Evolutionary conservation across 352 stramenopile species (phyloP), one percentile per base, ranked within the genome.

Genomic region (Pythium aphanidermatum): DNA sequence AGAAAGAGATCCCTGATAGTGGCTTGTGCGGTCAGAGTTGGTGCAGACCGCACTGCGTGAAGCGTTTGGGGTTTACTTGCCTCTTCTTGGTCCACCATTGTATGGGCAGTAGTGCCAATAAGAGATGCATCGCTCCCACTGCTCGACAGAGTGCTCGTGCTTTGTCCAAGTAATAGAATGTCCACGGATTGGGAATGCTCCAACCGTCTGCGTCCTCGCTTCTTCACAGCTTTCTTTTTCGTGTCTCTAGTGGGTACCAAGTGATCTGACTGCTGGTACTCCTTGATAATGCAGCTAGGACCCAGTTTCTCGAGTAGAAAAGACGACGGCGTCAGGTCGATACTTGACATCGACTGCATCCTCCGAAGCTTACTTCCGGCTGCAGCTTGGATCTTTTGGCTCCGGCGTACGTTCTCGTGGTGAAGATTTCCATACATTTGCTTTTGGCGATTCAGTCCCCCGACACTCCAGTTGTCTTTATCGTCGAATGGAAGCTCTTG

Each of bases 391-490:
- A 64, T 45, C 38, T 81, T 84, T 46, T 79, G 77, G 25, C 27
- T 70, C 5, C 74, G 76, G 0, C 71, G 68, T 25, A 79, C 51
- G 17, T 72, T 87, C 41, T 92, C 79, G 13, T 71, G 64, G 45
- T 88, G 74, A 11, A 88, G 68, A 24, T 89, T 63, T 13, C 61
- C 54, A 39, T 92, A 89, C 68, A 89, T 86, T 61, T 86, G 77
- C 31, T 62, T 58, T 43, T 89, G 70, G 12, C 79, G 68, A 27
- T 89, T 88, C 28, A 88, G 43, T 48, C 76, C 86, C 0, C 78
- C 74, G 13, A 92, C 68, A 4, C 56, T 67, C 79, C 79, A 92
- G 43, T 92, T 89, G 51, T 86, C 76, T 41, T 89, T 92, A 60
- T 89, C 77, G 3, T 67, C 60, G 16, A 83, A 92, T 2, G 73